Evolutionary conservation across 345 rosid genomes (phyloP).

Genomic region (Iberis pinnata): DNA sequence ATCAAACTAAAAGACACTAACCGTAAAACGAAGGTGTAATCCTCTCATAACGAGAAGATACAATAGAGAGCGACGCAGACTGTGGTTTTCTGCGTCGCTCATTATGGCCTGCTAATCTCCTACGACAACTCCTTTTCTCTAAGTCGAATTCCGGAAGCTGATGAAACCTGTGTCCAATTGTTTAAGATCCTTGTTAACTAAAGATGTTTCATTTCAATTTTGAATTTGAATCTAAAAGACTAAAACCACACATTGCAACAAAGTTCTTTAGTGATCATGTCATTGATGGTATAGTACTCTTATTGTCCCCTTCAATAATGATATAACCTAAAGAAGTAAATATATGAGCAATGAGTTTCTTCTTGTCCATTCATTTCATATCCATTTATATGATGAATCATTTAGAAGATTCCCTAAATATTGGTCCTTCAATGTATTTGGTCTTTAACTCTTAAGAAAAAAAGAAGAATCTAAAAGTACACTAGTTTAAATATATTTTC

Average conservation of each 20-base stretch:
- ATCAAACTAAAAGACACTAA: too few species aligned
- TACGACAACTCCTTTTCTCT: slow-evolving; percentile 91
- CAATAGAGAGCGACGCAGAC: slow-evolving; percentile 43
- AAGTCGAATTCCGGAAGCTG: slow-evolving; percentile 89
- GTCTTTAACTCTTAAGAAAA: not conserved
- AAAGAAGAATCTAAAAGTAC: too few species aligned
- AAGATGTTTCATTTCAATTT: not conserved
- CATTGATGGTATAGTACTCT: slow-evolving; percentile 15
- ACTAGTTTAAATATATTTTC: too few species aligned
- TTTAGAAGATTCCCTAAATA: too few species aligned
- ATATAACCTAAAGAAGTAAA: slow-evolving; percentile 25
- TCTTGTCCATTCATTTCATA: slow-evolving; percentile 33
- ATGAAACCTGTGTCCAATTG: slow-evolving; percentile 48
- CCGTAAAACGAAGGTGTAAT: slow-evolving; percentile 52
- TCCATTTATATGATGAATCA: too few species aligned
- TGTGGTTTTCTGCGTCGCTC: slow-evolving; percentile 95
- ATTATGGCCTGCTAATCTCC: slow-evolving; percentile 90
- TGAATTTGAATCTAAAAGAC: slow-evolving; percentile 7
- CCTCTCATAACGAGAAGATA: slow-evolving; percentile 47
- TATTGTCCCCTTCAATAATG: slow-evolving; percentile 32
- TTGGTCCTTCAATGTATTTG: too few species aligned
- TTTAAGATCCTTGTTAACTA: too few species aligned
- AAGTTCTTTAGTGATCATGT: slow-evolving; percentile 13
- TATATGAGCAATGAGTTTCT: slow-evolving; percentile 10
- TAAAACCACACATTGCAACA: slow-evolving; percentile 2